phyloP scores from a whole-genome alignment of 495 filamentous ascomycete species.

The Aspergillus sparsus region DNA sequence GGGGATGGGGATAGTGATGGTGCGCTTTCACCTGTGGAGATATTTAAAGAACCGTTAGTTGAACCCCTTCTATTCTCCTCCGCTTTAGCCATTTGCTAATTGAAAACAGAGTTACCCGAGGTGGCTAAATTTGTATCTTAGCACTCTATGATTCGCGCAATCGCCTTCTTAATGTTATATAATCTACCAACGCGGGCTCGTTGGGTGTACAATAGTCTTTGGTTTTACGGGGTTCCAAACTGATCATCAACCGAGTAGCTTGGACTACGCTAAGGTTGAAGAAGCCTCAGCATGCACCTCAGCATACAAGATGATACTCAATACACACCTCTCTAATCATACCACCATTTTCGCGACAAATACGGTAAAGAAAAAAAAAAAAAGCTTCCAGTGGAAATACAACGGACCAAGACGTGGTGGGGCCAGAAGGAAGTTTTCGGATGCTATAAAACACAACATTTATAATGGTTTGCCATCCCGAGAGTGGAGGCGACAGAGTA shows the following conservation, averaged over 20 bases:
- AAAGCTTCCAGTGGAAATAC: no score
- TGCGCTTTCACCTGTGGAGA: conserved; percentile 35
- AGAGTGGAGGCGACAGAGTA: conserved; percentile 7
- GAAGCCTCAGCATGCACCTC: no score
- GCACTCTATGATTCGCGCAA: not conserved
- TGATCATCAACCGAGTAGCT: not conserved
- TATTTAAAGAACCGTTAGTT: conserved; percentile 46
- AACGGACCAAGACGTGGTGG: no score
- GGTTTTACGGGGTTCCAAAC: not conserved
- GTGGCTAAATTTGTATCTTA: conserved; percentile 11
- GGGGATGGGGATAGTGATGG: conserved; percentile 21
- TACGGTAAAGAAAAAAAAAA: no score
- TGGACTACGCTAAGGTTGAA: no score
- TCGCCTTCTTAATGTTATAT: not conserved
- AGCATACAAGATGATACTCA: no score
- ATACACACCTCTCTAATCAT: no score
- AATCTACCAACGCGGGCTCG: conserved; percentile 20
- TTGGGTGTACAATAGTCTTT: conserved; percentile 18
- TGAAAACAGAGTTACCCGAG: conserved; percentile 33
- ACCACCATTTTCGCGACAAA: no score
- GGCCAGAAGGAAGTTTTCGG: no score
- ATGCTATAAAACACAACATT: not conserved
- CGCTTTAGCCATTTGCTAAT: conserved; percentile 20
- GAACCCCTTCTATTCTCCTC: conserved; percentile 10
- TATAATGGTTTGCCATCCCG: not conserved